Evolutionary conservation across 2,329 filamentous ascomycete species (phyloP), one percentile per base, ranked within the genome.

Genomic region (Lanzia echinophila): DNA sequence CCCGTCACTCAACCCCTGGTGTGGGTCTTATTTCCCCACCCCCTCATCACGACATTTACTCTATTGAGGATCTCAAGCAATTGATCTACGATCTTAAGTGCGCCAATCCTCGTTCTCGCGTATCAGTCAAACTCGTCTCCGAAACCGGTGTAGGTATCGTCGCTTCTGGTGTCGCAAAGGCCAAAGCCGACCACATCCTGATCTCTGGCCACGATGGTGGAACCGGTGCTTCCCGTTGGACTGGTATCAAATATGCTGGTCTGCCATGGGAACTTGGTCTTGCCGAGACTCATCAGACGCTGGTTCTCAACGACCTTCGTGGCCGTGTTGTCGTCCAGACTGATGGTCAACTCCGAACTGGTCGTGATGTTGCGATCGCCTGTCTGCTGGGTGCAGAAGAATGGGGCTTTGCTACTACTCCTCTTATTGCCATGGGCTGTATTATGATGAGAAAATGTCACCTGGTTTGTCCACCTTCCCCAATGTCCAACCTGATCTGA

Each of bases 101-200:
- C 75, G 90, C 91, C 22, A 96, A 94, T 72, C 92, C 92, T 55
- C 86, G 92, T 60, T 84, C 92, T 53, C 84, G 92, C 65, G 86
- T 97, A 22, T 97, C 92, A 6, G 92, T 97, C 69, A 97, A 97
- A 79, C 87, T 97, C 42, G 92, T 97, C 15, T 96, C 92, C 6
- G 92, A 97, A 75, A 95, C 92, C 54, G 92, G 92, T 76, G 92
- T 96, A 56, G 92, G 92, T 75, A 96, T 97, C 62, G 92, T 97
- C 60, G 92, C 92, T 47, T 96, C 92, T 56, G 92, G 92, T 82
- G 92, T 96, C 48, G 92, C 92, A 53, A 97, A 97, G 76, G 92
- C 92, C 50, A 96, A 96, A 78, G 90, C 91, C 57, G 91, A 96
- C 66, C 91, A 97, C 73, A 96, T 97, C 61, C 74, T 97, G 66